Base-by-base conservation (phyloP, 2,329 filamentous ascomycete species). In the Rosellinia necatrix region DNA sequence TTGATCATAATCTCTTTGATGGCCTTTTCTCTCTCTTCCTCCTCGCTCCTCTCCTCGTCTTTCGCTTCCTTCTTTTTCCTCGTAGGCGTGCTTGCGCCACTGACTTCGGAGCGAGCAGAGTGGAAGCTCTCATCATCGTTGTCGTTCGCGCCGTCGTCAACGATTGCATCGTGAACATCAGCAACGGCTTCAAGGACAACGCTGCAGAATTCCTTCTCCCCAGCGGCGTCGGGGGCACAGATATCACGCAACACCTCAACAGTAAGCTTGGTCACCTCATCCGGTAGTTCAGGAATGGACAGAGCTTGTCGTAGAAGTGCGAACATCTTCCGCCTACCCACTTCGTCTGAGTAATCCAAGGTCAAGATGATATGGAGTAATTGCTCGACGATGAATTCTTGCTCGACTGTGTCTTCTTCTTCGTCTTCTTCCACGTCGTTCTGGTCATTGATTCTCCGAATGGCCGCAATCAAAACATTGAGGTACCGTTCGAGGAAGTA, bases 271-370 rank as follows among this genome's bases (percentile, higher is more conserved):
- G 94, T 97, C 41, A 91, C 88, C 70, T 96, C 91, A 66, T 99
- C 93, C 0, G 94, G 92, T 2, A 99, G 80, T 64, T 96, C 90
- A 3, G 92, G 85, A 49, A 92, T 87, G 0, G 92, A 92, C 13
- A 99, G 78, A 1, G 89, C 88, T 70, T 96, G 91, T 52, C 94
- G 85, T 57, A 97, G 83, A 29, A 97, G 81, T 15, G 90, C 86
- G 71, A 96, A 97, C 92, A 99, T 97, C 76, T 96, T 96, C 56
- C 93, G 83, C 62, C 94, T 85, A 46, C 94, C 94, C 60, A 96
- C 90, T 73, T 97, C 94, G 69, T 99, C 94, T n/a, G 91, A 92
- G 73, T 97, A 99, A 74, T 99, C 94, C 47, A 97, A 83, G 1
- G 91, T 96, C 57, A 92, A 81, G 4, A 91, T 90, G 68, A 99